These are phyloP conservation scores for Nakataea oryzae DNA, from an alignment of 2,329 filamentous ascomycete genomes.

Conservation along the genomic window DNA sequence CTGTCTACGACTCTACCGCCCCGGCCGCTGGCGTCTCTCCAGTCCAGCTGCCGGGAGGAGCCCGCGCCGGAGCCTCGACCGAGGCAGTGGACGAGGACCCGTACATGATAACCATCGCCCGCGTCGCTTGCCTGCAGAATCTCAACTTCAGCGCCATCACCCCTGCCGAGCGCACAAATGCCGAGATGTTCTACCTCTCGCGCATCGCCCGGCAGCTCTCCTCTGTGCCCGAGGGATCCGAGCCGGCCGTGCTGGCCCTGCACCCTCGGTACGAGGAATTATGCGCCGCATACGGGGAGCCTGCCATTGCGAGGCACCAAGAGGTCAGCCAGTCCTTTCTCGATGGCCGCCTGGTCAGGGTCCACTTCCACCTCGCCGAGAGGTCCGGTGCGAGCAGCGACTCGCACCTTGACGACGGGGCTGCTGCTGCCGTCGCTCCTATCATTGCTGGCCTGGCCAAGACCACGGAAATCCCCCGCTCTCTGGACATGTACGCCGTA, in stretches of 20 bases:
- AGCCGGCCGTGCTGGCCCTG: constrained; percentile 40
- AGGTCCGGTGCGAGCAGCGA: neutral
- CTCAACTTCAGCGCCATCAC: constrained; percentile 70
- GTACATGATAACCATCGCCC: constrained; percentile 79
- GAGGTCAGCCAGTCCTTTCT: constrained; percentile 68
- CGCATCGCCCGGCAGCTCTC: constrained; percentile 70
- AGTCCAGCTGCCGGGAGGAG: neutral
- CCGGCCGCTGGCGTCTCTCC: neutral
- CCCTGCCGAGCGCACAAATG: constrained; percentile 67
- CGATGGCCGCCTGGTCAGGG: constrained; percentile 64
- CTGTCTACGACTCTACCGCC: constrained; percentile 51
- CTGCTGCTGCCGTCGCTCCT: neutral
- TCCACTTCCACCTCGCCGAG: constrained; percentile 35
- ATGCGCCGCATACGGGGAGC: constrained; percentile 66
- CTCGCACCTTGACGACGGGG: neutral
- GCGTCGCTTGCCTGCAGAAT: constrained; percentile 53
- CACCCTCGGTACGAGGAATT: constrained; percentile 68
- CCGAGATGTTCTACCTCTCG: constrained; percentile 87
- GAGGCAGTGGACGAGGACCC: constrained; percentile 53
- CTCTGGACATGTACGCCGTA: constrained; percentile 70
- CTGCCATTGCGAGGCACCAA: constrained; percentile 45
- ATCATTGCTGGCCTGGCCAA: constrained; percentile 12
- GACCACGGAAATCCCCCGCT: constrained; percentile 54
- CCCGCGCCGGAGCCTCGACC: constrained; percentile 13
- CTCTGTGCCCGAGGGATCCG: constrained; percentile 39